These are phyloP conservation scores for Botrytis paeoniae DNA, from an alignment of 2,329 filamentous ascomycete genomes.

Conservation along the genomic window DNA sequence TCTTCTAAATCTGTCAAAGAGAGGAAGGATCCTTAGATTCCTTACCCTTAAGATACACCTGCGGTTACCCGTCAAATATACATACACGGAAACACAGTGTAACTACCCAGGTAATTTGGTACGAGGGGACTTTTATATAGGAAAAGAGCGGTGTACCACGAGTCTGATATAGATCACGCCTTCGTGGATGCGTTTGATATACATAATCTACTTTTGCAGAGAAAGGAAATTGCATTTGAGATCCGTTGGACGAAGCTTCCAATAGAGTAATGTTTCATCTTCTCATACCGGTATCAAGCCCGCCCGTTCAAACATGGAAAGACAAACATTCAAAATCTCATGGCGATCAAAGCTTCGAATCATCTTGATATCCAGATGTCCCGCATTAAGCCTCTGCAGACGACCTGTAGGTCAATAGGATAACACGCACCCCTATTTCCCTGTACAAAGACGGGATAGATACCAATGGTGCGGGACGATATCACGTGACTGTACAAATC, in stretches of 20 bases:
- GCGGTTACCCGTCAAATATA: not conserved
- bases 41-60: not conserved
- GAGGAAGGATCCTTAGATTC: not conserved
- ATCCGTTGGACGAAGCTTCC: slow-evolving; percentile 9
- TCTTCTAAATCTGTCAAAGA: not conserved
- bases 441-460: not conserved
- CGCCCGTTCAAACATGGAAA: not conserved
- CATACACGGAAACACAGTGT: not conserved
- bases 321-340: not conserved
- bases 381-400: not conserved
- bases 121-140: not conserved
- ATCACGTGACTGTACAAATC: not conserved
- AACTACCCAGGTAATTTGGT: not conserved
- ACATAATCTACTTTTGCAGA: not conserved
- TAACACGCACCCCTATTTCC: not conserved
- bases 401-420: not conserved
- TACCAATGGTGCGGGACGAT: too few relatives aligned
- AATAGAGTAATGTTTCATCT: slow-evolving; percentile 5
- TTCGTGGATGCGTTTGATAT: not conserved
- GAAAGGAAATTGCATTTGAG: not conserved
- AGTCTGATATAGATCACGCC: not conserved
- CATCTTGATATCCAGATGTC: not conserved
- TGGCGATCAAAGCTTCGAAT: slow-evolving; percentile 5
- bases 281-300: not conserved
- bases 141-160: slow-evolving; percentile 10